phyloP scores from a whole-genome alignment of 1,284 basidiomycete species.

The Sanguinoderma infundibulare region DNA sequence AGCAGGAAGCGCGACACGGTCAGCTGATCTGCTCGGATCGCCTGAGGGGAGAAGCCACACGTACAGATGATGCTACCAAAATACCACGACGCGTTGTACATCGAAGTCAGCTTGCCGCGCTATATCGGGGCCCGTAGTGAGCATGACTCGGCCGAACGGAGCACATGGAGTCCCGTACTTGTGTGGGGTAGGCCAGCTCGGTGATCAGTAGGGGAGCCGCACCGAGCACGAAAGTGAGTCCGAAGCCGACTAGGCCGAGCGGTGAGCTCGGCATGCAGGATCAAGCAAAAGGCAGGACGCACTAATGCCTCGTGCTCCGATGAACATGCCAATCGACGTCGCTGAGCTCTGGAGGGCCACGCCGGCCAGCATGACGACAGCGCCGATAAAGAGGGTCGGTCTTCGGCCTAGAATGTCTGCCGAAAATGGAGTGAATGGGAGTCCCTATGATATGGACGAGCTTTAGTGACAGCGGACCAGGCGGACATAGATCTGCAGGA shows the following conservation, averaged over 20 bases:
- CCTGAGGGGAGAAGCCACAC: constrained; percentile 21
- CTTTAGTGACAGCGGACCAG: constrained; percentile 2
- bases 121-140: constrained; percentile 24
- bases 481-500: not conserved
- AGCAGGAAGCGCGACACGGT: constrained; percentile 1
- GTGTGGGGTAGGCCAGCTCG: constrained; percentile 75
- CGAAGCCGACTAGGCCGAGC: constrained; percentile 56
- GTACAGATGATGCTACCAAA: constrained; percentile 62
- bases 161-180: constrained; percentile 41
- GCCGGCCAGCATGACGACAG: constrained; percentile 62
- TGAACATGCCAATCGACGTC: constrained; percentile 53
- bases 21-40: constrained; percentile 14
- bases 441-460: constrained; percentile 40
- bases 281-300: constrained; percentile 27
- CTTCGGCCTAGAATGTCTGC: constrained; percentile 63
- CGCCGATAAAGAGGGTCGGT: constrained; percentile 59
- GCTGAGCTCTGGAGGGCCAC: constrained; percentile 59
- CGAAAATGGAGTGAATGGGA: constrained; percentile 62
- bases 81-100: constrained; percentile 71
- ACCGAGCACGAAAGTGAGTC: constrained; percentile 64
- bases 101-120: constrained; percentile 62
- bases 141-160: not conserved
- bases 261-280: constrained; percentile 8
- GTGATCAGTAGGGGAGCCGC: constrained; percentile 68
- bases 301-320: constrained; percentile 62